Evolutionary conservation across 495 filamentous ascomycete genomes (phyloP), one percentile per base, ranked within the genome.

Genomic region (Xylaria nigripes): DNA sequence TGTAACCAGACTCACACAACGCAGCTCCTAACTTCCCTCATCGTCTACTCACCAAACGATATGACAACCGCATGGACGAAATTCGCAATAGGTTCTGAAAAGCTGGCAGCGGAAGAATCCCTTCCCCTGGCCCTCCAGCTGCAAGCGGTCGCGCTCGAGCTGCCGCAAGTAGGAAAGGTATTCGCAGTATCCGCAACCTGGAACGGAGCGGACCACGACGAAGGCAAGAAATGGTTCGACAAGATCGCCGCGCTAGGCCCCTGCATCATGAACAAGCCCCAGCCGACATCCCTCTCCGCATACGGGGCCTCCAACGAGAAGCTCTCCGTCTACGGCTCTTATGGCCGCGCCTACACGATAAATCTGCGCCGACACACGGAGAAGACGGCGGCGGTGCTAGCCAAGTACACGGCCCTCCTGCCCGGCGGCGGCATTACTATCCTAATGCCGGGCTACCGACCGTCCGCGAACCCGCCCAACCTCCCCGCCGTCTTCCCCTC

Each of bases 171-270:
- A 0, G 51, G 51, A 6, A 46, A 47, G 5, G 44, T 45, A 1
- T 9, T 54, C 3, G 51, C 43, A 3, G 12, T 54, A 1, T 3
- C 21, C 2, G 51, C 44, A 2, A 23, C 44, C 3, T 54, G 51
- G 51, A 42, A 29, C 8, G 43, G 30, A 13, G 44, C 6, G 15
- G 22, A 54, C 32, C 51, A 54, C 27, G 23, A 40, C n/a, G 44
- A 54, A 22, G 51, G 51, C 10, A 54, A 47, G 32, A 47, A 47
- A 22, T 47, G 51, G 51, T 29, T 54, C 10, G 12, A 18, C 30
- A 54, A 41, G 24, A 30, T 54, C 23, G 51, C 51, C 3, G 32
- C 15, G 15, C n/a, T 54, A 8, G 44, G 32, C 0, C 21, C 4
- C 6, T 54, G 51, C 34, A 15, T 54, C 21, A 40, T 47, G 44